Conservation (phyloP, 352 stramenopile genomes). For the Phytopythium litorale region DNA sequence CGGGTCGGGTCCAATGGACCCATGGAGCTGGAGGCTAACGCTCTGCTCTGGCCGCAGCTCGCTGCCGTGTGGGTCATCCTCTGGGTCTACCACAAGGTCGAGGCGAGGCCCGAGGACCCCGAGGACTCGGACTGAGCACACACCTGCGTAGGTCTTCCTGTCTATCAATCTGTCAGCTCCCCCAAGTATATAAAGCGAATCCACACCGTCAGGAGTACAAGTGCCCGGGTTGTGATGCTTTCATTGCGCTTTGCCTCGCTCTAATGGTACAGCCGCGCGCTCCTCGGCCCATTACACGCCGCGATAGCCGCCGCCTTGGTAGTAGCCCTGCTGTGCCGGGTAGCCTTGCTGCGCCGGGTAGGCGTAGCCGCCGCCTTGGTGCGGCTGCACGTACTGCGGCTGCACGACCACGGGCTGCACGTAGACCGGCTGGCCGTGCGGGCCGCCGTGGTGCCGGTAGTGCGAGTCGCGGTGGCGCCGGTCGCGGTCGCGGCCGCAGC, state of each 20-base stretch:
- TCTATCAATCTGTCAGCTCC: too few relatives aligned
- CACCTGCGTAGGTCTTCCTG: neutral
- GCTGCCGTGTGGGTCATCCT: conserved; percentile 18
- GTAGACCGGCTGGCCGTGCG: conserved; percentile 3
- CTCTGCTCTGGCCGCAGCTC: conserved; percentile 4
- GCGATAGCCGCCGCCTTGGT: conserved; percentile 1
- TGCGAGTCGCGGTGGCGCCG: neutral
- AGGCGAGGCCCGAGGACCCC: conserved; percentile 7
- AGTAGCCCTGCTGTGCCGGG: conserved; percentile 3
- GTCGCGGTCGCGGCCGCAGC: conserved; percentile 7
- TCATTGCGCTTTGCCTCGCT: neutral
- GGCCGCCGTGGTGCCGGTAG: neutral
- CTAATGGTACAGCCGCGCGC: neutral
- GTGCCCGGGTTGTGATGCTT: neutral
- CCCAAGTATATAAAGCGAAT: too few relatives aligned
- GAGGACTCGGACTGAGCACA: neutral
- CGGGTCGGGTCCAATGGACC: too few relatives aligned
- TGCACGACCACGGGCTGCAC: conserved; percentile 9
- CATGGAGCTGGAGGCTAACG: conserved; percentile 1
- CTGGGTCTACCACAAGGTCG: conserved; percentile 19
- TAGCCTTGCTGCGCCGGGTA: conserved; percentile 3
- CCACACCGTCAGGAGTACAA: too few relatives aligned
- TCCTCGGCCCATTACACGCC: neutral
- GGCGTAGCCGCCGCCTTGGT: neutral
- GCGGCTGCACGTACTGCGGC: conserved; percentile 5